These are phyloP conservation scores for Maudiozyma serrabonitensis DNA, from an alignment of 805 yeast species.

Conservation along the genomic window DNA sequence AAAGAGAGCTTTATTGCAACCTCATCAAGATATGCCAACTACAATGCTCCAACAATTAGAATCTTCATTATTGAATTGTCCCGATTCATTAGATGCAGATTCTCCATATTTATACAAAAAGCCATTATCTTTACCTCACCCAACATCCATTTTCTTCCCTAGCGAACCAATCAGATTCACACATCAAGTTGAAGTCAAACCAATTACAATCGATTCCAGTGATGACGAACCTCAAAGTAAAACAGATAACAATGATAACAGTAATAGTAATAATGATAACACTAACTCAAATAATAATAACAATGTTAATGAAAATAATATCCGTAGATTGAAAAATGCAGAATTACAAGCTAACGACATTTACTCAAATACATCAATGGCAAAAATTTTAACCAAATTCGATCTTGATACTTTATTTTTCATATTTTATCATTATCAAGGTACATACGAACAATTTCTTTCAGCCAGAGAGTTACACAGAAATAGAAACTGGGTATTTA, in stretches of 20 bases:
- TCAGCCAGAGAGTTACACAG: slow-evolving; percentile 71
- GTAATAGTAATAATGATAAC: slow-evolving; percentile 2
- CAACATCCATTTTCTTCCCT: slow-evolving; percentile 88
- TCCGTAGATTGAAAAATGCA: slow-evolving; percentile 2
- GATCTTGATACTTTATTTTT: slow-evolving; percentile 84
- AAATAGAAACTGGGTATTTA: slow-evolving; percentile 71
- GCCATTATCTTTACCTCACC: slow-evolving; percentile 73
- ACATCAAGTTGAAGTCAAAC: slow-evolving; percentile 14
- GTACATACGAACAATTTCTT: slow-evolving; percentile 57
- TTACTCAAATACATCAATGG: slow-evolving; percentile 33
- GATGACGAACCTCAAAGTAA: slow-evolving; percentile 34
- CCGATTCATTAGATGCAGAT: slow-evolving; percentile 88
- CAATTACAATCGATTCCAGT: background rate
- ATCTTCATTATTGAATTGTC: slow-evolving; percentile 76
- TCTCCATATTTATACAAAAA: slow-evolving; percentile 53
- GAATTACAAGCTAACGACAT: slow-evolving; percentile 17
- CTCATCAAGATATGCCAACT: slow-evolving; percentile 23
- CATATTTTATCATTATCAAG: slow-evolving; percentile 77
- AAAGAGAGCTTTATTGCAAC: slow-evolving; percentile 23
- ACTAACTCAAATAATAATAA: slow-evolving; percentile 8
- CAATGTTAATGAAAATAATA: slow-evolving; percentile 3
- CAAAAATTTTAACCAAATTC: slow-evolving; percentile 58
- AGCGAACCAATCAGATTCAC: slow-evolving; percentile 29
- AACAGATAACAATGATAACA: slow-evolving; percentile 38
- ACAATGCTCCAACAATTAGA: slow-evolving; percentile 39